Conservation (phyloP, 257 asterid species). For the Eustoma russellianum region DNA sequence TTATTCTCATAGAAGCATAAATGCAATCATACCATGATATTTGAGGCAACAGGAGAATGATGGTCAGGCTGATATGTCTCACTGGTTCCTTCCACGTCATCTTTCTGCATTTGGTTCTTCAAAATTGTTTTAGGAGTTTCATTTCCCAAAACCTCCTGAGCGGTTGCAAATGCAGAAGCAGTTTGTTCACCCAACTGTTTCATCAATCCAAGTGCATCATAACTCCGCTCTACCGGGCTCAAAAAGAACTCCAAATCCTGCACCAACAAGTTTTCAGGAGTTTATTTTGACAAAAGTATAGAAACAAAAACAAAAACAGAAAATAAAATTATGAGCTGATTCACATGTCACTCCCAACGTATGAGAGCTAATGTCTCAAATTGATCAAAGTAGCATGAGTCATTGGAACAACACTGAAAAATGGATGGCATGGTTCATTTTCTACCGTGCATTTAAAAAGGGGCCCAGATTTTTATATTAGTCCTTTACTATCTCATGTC, state of each 20-base stretch:
- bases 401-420: too few species aligned
- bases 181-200: constrained; percentile 89
- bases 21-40: constrained; percentile 34
- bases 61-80: constrained; percentile 19
- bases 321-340: too few species aligned
- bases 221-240: constrained; percentile 68
- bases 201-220: constrained; percentile 89
- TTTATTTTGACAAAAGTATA: constrained; percentile 2
- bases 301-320: neutral
- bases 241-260: constrained; percentile 71
- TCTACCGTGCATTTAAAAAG: too few species aligned
- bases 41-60: constrained; percentile 24
- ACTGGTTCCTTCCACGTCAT: constrained; percentile 28
- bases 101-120: constrained; percentile 38
- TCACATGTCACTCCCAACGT: too few species aligned
- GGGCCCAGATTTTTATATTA: too few species aligned
- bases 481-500: too few species aligned
- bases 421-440: too few species aligned
- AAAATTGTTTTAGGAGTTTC: constrained; percentile 80
- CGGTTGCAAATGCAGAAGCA: constrained; percentile 83
- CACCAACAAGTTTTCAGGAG: constrained; percentile 12
- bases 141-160: constrained; percentile 80
- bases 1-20: too few species aligned
- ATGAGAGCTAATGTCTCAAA: too few species aligned
- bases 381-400: too few species aligned